Evolutionary conservation across 257 asterid species (phyloP).

Genomic region (Gentiana dahurica): DNA sequence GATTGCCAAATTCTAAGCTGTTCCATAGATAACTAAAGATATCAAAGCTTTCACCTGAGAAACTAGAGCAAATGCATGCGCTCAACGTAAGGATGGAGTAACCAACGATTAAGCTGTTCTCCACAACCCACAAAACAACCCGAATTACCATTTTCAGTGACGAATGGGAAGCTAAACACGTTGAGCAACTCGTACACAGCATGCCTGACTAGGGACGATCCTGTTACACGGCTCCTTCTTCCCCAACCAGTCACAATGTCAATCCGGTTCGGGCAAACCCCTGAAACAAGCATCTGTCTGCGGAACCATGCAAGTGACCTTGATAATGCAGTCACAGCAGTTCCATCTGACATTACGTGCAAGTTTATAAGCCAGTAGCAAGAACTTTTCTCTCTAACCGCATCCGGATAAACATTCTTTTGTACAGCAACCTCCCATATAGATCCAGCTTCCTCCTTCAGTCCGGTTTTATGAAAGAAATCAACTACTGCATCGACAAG

Average conservation of each 20-base stretch:
- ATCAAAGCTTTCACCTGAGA: slow-evolving; percentile 3
- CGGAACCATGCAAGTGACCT: slow-evolving; percentile 89
- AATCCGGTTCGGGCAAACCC: slow-evolving; percentile 56
- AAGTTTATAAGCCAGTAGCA: slow-evolving; percentile 88
- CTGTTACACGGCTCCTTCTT: slow-evolving; percentile 80
- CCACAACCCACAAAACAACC: slow-evolving; percentile 97
- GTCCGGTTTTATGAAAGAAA: slow-evolving; percentile 81
- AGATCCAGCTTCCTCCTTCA: slow-evolving; percentile 92
- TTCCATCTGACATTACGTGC: slow-evolving; percentile 94
- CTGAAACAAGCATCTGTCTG: slow-evolving; percentile 55
- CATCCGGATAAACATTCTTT: slow-evolving; percentile 87
- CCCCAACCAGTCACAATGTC: slow-evolving; percentile 99
- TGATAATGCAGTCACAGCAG: slow-evolving; percentile 87
- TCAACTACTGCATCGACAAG: slow-evolving; percentile 83
- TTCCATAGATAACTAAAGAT: too few species aligned
- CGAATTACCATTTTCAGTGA: slow-evolving; percentile 56
- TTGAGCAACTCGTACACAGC: slow-evolving; percentile 65
- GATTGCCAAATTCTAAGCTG: too few species aligned
- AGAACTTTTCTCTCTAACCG: slow-evolving; percentile 60
- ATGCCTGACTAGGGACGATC: slow-evolving; percentile 73
- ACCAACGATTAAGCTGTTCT: slow-evolving; percentile 72
- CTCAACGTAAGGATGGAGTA: slow-evolving; percentile 72
- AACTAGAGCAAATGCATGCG: slow-evolving; percentile 87
- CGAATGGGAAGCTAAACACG: slow-evolving; percentile 60
- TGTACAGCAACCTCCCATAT: slow-evolving; percentile 91